A percentile compares a stretch with the other conserved stretches of the same genome.
These are phyloP conservation scores for Pestalotiopsis sp. DNA, from an alignment of 2,329 filamentous ascomycete genomes.

Conservation along the genomic window DNA sequence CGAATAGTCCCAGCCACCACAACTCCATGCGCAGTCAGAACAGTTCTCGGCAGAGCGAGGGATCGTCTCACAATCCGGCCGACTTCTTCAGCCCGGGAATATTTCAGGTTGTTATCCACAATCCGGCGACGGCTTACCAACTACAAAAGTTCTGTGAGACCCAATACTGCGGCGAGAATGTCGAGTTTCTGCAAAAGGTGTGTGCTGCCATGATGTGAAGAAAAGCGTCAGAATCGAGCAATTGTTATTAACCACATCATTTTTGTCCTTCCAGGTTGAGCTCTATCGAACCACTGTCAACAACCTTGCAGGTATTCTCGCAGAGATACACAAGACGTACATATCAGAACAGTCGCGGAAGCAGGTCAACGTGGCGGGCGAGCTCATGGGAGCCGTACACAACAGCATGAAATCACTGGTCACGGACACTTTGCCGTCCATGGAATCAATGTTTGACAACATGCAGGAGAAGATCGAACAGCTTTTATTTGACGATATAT, in stretches of 20 bases:
- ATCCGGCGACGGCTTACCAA: constrained; percentile 44
- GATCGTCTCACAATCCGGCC: constrained; percentile 24
- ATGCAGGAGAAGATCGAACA: constrained; percentile 43
- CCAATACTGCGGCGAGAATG: constrained; percentile 42
- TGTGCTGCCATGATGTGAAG: not conserved
- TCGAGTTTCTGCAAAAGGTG: constrained; percentile 50
- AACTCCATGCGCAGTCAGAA: not conserved
- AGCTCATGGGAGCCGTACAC: constrained; percentile 30
- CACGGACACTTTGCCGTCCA: constrained; percentile 36
- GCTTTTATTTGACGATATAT: constrained; percentile 45
- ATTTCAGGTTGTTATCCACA: constrained; percentile 43
- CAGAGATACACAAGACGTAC: constrained; percentile 32
- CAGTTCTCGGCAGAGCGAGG: not conserved
- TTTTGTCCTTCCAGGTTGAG: constrained; percentile 33
- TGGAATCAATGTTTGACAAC: constrained; percentile 41
- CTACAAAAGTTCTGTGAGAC: constrained; percentile 43
- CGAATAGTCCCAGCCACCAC: not conserved
- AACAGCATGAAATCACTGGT: constrained; percentile 27
- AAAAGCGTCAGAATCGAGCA: not conserved
- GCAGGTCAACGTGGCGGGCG: constrained; percentile 31
- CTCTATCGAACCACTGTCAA: constrained; percentile 45
- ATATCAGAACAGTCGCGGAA: constrained; percentile 19
- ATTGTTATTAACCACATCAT: not conserved
- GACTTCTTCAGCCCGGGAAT: constrained; percentile 45
- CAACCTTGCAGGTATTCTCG: constrained; percentile 40